Evolutionary conservation across 768 basidiomycete genomes (phyloP).

Genomic region (Phlebiopsis gigantea): DNA sequence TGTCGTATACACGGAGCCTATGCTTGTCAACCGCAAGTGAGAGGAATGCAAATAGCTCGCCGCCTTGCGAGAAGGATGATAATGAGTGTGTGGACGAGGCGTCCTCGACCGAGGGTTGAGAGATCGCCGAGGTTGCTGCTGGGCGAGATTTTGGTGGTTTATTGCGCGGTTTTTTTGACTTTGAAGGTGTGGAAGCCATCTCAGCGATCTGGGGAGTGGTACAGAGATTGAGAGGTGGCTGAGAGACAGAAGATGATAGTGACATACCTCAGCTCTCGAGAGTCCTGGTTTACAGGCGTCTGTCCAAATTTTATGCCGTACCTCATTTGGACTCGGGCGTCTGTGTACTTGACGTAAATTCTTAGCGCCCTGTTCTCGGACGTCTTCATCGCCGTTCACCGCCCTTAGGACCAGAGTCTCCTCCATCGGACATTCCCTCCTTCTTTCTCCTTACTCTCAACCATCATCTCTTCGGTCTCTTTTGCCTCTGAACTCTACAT

Average conservation of each 20-base stretch:
- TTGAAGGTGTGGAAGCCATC: constrained; percentile 25
- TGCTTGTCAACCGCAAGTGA: constrained; percentile 70
- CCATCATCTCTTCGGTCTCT: background rate
- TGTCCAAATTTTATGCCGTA: constrained; percentile 8
- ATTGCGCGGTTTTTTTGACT: constrained; percentile 46
- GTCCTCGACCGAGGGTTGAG: constrained; percentile 50
- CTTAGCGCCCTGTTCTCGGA: background rate
- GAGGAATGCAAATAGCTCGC: constrained; percentile 51
- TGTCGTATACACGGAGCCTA: constrained; percentile 60
- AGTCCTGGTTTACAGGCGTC: constrained; percentile 3
- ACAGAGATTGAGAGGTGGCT: background rate
- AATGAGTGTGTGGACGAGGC: constrained; percentile 36
- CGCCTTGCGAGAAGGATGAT: constrained; percentile 56
- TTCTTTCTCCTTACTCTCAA: constrained; percentile 1
- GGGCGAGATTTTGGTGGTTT: constrained; percentile 52
- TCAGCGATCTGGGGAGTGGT: background rate
- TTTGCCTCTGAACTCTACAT: background rate
- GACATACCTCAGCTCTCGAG: constrained; percentile 6
- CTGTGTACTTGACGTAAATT: background rate
- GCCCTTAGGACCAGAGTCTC: constrained; percentile 9
- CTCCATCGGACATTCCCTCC: background rate
- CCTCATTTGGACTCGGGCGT: constrained; percentile 1
- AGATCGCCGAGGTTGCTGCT: constrained; percentile 47
- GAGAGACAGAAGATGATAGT: background rate
- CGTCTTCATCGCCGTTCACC: background rate